Evolutionary conservation across 106 monocot species (phyloP), one percentile per base, ranked within the genome.

Genomic region (Dioscorea zingiberensis): DNA sequence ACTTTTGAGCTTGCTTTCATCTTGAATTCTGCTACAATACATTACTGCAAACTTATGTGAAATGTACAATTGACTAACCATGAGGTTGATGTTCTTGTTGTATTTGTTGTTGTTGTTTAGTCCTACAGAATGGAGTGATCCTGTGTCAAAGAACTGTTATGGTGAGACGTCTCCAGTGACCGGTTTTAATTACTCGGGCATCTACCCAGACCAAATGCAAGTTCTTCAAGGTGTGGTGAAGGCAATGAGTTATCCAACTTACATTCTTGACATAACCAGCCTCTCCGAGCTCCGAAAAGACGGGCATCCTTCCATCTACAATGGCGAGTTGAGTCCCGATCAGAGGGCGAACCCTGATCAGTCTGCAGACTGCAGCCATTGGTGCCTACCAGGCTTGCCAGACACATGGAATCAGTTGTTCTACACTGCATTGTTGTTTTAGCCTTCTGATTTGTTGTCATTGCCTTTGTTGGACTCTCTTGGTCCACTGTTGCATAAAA

Each of bases 311-410:
- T 97, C 95, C 65, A 62, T 92, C 51, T 88, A 91, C 66, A 84
- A 72, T 55, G 88, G 81, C 44, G 82, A 84, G 21, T 73, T 91
- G 45, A 85, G 25, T 32, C 91, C 95, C 3, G 70, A 74, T 59
- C 91, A 95, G 54, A 72, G 78, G 12, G 74, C 87, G n/a, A 81
- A 87, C 63, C 94, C 90, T 2, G 83, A 74, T 25, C 76, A 58
- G 32, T 91, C 80, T 16, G 77, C 91, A 24, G 88, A 95, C 74
- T 95, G 95, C 76, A 95, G 87, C 74, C 95, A 95, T 45, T 91
- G 95, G 95, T 95, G 95, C 74, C 76, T 91, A 12, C 91, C 95
- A 0, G 95, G 91, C n/a, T 76, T 95, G 3, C 88, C 95, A 4
- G 95, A 95, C 55, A 85, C 87, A 0, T 95, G 91, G 91, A 91